A percentile compares a stretch with the other conserved stretches of the same genome.
These are phyloP conservation scores for Pyrenophora tritici-repentis DNA, from an alignment of 2,329 filamentous ascomycete species.

Conservation along the genomic window DNA sequence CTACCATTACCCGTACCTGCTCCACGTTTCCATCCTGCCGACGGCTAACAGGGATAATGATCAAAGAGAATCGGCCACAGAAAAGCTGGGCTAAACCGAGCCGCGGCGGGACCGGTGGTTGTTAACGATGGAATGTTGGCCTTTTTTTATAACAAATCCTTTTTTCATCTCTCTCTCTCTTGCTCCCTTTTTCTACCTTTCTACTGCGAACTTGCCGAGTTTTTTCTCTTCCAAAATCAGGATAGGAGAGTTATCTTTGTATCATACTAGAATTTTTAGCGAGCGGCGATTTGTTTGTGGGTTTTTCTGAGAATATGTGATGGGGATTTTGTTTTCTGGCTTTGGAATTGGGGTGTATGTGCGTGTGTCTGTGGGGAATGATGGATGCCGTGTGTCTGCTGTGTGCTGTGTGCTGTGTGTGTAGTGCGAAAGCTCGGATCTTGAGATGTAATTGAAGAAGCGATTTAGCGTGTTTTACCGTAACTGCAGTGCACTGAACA, in stretches of 20 bases:
- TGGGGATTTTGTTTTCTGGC: not conserved
- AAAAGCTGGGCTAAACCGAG: conserved; percentile 5
- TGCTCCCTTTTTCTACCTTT: not conserved
- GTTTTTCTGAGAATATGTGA: no score
- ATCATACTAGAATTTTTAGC: conserved; percentile 13
- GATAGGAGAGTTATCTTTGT: conserved; percentile 8
- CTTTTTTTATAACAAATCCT: not conserved
- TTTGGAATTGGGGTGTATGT: not conserved
- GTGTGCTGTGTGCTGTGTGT: no score
- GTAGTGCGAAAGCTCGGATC: not conserved
- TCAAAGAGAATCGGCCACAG: not conserved
- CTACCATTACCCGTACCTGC: not conserved
- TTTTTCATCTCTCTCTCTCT: not conserved
- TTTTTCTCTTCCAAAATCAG: not conserved
- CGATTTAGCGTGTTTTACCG: conserved; percentile 13
- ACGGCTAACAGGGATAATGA: not conserved
- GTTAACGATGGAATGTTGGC: conserved; percentile 8
- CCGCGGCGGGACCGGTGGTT: conserved; percentile 9
- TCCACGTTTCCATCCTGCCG: not conserved
- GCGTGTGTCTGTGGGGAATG: not conserved
- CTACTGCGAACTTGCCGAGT: not conserved
- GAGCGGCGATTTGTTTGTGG: conserved; percentile 1
- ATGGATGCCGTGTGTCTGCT: not conserved
- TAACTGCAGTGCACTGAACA: not conserved
- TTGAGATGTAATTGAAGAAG: conserved; percentile 10